These are phyloP conservation scores for Rhodotorula sp. DNA, from an alignment of 1,284 basidiomycete species.

Conservation along the genomic window DNA sequence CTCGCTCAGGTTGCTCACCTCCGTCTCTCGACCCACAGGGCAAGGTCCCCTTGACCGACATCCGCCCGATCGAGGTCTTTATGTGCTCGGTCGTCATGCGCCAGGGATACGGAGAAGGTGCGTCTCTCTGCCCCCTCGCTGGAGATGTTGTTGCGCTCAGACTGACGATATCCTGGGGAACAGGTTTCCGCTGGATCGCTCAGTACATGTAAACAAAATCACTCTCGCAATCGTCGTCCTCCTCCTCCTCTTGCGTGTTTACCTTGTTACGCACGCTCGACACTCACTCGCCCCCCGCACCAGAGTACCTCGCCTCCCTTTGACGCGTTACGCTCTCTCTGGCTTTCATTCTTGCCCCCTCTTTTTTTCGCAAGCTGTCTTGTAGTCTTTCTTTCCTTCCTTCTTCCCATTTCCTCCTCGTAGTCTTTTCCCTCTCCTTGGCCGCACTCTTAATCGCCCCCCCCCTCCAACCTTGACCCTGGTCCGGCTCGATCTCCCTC, in stretches of 20 bases:
- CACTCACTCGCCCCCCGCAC: not conserved
- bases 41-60: slow-evolving; percentile 93
- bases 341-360: not conserved
- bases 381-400: not conserved
- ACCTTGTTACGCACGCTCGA: not conserved
- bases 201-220: slow-evolving; percentile 71
- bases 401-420: not conserved
- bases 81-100: slow-evolving; percentile 99
- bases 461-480: not conserved
- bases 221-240: not conserved
- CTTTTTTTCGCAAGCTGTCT: not conserved
- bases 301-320: not conserved
- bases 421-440: no score
- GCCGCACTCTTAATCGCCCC: not conserved
- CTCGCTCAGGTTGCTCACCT: not conserved
- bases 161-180: not conserved
- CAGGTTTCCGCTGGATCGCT: slow-evolving; percentile 94
- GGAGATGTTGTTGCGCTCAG: not conserved
- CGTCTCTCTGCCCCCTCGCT: slow-evolving; percentile 34
- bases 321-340: not conserved
- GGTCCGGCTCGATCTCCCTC: not conserved
- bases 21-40: slow-evolving; percentile 59
- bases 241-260: not conserved
- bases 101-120: slow-evolving; percentile 96
- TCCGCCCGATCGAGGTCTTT: slow-evolving; percentile 98